A percentile compares a stretch with the other conserved stretches of the same genome.
phyloP scores from a whole-genome alignment of 1,284 basidiomycete species.

The Trichosporon sp. region DNA sequence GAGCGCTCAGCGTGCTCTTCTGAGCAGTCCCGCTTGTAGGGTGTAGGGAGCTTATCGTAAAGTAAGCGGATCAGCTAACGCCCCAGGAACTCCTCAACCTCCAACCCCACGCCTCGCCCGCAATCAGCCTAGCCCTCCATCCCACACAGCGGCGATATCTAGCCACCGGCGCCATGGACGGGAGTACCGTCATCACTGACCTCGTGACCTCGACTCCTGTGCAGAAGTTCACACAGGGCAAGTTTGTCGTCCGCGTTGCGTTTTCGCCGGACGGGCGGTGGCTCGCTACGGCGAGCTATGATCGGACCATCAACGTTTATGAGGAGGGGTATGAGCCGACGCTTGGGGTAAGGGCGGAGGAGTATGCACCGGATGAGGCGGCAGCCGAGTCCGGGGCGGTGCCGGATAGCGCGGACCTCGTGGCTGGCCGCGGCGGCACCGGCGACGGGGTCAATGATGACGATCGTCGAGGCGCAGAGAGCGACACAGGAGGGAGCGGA shows the following conservation, averaged over 20 bases:
- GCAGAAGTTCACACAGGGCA: constrained; percentile 40
- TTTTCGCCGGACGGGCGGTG: constrained; percentile 40
- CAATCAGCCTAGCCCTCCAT: constrained; percentile 42
- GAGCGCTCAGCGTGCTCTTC: too few species aligned
- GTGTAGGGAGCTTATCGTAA: too few species aligned
- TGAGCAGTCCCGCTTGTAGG: too few species aligned
- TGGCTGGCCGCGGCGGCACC: too few species aligned
- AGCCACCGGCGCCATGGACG: constrained; percentile 46
- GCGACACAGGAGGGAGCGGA: too few species aligned
- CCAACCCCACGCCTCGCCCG: constrained; percentile 42
- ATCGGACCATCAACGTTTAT: constrained; percentile 42
- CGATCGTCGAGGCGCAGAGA: too few species aligned
- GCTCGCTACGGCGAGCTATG: constrained; percentile 46
- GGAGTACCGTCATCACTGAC: constrained; percentile 39
- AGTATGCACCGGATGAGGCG: constrained; percentile 23
- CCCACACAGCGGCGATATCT: constrained; percentile 42
- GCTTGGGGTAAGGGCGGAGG: background rate
- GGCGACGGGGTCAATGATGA: too few species aligned
- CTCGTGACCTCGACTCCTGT: constrained; percentile 34
- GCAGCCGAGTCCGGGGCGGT: too few species aligned
- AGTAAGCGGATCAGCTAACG: too few species aligned
- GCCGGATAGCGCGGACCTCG: too few species aligned
- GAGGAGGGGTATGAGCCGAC: constrained; percentile 12
- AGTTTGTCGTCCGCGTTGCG: constrained; percentile 44
- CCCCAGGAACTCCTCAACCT: constrained; percentile 31